phyloP scores from a whole-genome alignment of 305 asterid genomes.

The Solanum hybrid region DNA sequence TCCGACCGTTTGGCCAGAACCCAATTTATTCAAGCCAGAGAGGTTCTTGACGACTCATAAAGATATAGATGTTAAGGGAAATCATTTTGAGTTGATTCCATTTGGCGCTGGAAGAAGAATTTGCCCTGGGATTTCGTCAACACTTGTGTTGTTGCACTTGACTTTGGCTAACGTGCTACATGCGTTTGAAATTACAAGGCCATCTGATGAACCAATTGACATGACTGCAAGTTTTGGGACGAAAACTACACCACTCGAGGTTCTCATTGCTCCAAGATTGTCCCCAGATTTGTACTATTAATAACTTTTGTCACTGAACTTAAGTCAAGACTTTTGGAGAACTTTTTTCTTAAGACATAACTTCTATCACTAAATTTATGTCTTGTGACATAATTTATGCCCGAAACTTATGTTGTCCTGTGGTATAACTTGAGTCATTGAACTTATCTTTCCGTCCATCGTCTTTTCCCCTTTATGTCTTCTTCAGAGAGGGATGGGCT shows the following conservation, averaged over 20 bases:
- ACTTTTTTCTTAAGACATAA: too few relatives aligned
- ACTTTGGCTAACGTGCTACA: constrained; percentile 31
- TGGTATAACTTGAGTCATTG: background rate
- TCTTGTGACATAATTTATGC: too few relatives aligned
- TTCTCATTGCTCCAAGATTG: background rate
- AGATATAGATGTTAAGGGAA: constrained; percentile 19
- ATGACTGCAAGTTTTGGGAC: background rate
- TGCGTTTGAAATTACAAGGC: constrained; percentile 14
- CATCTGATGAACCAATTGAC: background rate
- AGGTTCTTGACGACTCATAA: constrained; percentile 25
- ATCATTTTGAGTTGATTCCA: constrained; percentile 28
- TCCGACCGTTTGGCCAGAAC: constrained; percentile 25
- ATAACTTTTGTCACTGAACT: background rate
- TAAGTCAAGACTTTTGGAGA: background rate
- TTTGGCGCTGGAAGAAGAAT: constrained; percentile 40
- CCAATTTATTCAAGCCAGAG: constrained; percentile 30
- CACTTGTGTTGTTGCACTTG: constrained; percentile 14
- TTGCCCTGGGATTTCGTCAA: constrained; percentile 27
- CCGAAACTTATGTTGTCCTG: too few relatives aligned
- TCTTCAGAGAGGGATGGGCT: too few relatives aligned
- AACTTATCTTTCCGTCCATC: background rate
- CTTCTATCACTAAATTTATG: background rate
- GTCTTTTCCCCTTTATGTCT: too few relatives aligned
- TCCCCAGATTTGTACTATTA: background rate
- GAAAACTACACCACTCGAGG: background rate